Evolutionary conservation across 805 yeast species (phyloP).

Genomic region (Lipomyces starkeyi): DNA sequence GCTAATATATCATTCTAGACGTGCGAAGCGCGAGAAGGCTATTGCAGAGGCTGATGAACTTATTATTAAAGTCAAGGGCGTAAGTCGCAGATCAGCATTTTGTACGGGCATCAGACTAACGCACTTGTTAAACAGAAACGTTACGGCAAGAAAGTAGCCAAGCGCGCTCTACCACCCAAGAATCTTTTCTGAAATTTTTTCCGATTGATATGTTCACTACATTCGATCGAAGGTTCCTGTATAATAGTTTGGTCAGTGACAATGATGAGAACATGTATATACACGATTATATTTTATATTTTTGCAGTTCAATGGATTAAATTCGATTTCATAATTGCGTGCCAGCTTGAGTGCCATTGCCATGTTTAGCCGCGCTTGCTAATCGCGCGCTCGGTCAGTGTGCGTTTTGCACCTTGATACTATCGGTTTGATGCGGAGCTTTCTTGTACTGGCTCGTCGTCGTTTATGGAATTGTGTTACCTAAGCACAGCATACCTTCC

Average conservation of each 20-base stretch:
- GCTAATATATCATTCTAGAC: constrained; percentile 14
- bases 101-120: background rate
- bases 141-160: constrained; percentile 19
- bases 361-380: background rate
- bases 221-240: background rate
- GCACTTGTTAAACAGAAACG: constrained; percentile 14
- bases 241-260: background rate
- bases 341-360: background rate
- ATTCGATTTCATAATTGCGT: background rate
- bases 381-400: too few species aligned
- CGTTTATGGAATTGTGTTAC: too few species aligned
- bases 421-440: too few species aligned
- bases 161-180: constrained; percentile 23
- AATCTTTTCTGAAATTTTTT: constrained; percentile 23
- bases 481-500: too few species aligned
- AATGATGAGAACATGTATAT: background rate
- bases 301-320: background rate
- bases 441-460: too few species aligned
- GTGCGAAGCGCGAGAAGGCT: constrained; percentile 31
- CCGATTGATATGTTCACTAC: background rate
- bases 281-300: background rate
- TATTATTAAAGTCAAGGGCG: constrained; percentile 27
- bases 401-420: too few species aligned
- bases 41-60: constrained; percentile 28
- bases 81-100: constrained; percentile 16